These are phyloP conservation scores for Paxillus ammoniavirescens DNA, from an alignment of 768 basidiomycete species.

Conservation along the genomic window DNA sequence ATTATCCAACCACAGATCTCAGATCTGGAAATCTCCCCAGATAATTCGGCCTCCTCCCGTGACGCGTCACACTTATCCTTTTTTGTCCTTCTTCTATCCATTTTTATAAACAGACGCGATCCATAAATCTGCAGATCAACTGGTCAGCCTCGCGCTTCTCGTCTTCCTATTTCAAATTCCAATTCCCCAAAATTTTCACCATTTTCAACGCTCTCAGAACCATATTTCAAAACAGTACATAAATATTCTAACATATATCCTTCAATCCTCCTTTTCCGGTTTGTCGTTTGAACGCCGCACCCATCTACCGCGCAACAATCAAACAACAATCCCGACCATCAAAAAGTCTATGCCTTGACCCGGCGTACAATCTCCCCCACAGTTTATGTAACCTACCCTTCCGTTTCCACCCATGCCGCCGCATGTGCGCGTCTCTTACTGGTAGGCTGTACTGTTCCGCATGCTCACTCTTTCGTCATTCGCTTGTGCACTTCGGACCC, in stretches of 20 bases:
- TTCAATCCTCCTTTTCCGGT: no score
- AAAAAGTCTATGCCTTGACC: slow-evolving; percentile 16
- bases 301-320: not conserved
- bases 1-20: slow-evolving; percentile 13
- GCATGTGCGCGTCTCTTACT: not conserved
- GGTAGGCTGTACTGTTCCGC: not conserved
- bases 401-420: no score
- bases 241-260: no score
- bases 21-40: not conserved
- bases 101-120: slow-evolving; percentile 5
- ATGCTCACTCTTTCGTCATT: not conserved
- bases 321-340: slow-evolving; percentile 16
- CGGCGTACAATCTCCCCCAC: not conserved
- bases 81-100: slow-evolving; percentile 11
- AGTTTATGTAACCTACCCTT: no score
- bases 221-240: no score
- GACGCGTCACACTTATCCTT: slow-evolving; percentile 16
- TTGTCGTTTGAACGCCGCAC: not conserved
- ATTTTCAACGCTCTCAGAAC: no score
- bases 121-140: slow-evolving; percentile 29
- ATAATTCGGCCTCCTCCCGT: slow-evolving; percentile 5
- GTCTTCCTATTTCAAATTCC: slow-evolving; percentile 33
- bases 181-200: not conserved
- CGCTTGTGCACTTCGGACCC: slow-evolving; percentile 23
- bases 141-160: slow-evolving; percentile 15